Base-by-base conservation (phyloP, 2,329 filamentous ascomycete genomes). In the Emmonsiellopsis sp. region DNA sequence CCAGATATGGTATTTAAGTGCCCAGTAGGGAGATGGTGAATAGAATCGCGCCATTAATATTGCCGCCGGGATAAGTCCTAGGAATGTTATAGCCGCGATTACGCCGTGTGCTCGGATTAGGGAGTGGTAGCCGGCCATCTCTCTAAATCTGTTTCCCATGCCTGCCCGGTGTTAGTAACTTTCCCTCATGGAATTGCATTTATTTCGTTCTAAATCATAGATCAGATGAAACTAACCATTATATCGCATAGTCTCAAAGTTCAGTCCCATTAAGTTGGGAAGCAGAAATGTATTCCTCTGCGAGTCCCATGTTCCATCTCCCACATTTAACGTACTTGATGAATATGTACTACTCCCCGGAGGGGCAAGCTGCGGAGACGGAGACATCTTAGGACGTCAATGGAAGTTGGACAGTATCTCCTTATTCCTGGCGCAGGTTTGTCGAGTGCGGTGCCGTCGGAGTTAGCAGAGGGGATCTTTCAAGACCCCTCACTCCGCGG, bases 241-340 rank as follows among this genome's bases (percentile, higher is more conserved):
- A 68, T 84, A 84, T 66, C 75, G 78, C 76, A 82, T 85, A 3
- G 82, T 85, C 48, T 77, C 81, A 65, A 84, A 83, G 62, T 85
- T 85, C 39, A 84, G 62, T 14, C 82, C 82, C 67, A 82, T 76
- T 52, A 85, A 65, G 61, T 84, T 84, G 44, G 82, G 82, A 53
- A 85, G 67, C 58, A 85, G 72, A 62, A 85, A 85, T 9, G 77
- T 81, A 61, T 85, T 81, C 57, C 80, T 74, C 57, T 74, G 68
- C 34, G 74, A 75, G 59, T 85, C 80, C 82, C 82, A 85, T 58
- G 82, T 85, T 42, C 82, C 82, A 68, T 85, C 82, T 49, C 82
- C 82, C 49, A 85, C 82, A 63, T 78, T 75, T 69, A 85, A 73
- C 42, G 79, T 81, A 65, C 78, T 74, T 45, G 81, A 84, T 42